Base-by-base conservation (phyloP, 768 basidiomycete genomes). In the Lactarius deliciosus region DNA sequence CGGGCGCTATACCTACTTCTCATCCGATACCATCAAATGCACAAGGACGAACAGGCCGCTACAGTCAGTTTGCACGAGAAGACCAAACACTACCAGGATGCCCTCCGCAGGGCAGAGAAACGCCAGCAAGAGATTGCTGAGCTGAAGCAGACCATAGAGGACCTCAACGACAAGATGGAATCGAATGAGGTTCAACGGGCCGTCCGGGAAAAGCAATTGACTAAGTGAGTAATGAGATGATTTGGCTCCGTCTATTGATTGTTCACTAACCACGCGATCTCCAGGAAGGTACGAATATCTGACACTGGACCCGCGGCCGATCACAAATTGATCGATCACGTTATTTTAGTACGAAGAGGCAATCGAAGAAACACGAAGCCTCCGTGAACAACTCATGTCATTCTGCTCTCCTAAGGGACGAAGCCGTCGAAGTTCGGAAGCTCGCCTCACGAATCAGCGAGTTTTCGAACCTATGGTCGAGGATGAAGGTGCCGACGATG, bases 31-130 rank as follows among this genome's bases (percentile, higher is more conserved):
- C 68, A 71, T 18, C 59, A 68, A 60, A 70, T 70, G 70, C 64
- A 69, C 57, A 71, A 71, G 54, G 70, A 71, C 15, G 65, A 71
- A 45, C 68, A 69, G 43, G 54, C 64, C 16, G 70, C 70, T 5
- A 63, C 63, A 18, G 65, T 70, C 22, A 57, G 16, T 36, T 61
- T 69, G 9, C 70, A 61, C 5, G 67, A 69, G 40, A 63, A 57
- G 38, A 69, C 68, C 40, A 69, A 15, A 47, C 60, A 63, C 55
- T 65, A 66, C 30, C 68, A 70, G 61, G 68, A 70, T 25, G 66
- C 66, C 18, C 50, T 64, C 30, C 64, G 64, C 61, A 65, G 22
- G 36, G 60, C 16, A 25, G 60, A 65, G 28, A 60, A 58, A 50
- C 64, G 64, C 41, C 61, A 66, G 41, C 60, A 61, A 13, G 68